phyloP scores from a whole-genome alignment of 352 stramenopile species.

The Phytopythium sindhum region DNA sequence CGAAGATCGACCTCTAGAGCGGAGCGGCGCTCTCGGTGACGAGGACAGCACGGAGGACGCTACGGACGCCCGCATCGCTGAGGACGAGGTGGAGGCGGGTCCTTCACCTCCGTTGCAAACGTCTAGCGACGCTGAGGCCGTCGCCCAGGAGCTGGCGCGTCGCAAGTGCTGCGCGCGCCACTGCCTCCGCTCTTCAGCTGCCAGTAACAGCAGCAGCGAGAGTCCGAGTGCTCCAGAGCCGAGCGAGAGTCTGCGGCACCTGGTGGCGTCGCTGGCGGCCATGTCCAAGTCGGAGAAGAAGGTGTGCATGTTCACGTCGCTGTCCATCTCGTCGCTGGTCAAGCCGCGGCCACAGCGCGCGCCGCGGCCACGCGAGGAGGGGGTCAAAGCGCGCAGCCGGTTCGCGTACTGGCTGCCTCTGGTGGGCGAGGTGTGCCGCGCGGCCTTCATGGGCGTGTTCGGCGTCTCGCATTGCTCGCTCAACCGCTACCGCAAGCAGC shows the following conservation, averaged over 20 bases:
- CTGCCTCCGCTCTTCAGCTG: background rate
- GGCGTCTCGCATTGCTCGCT: conserved; percentile 8
- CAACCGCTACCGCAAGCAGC: conserved; percentile 1
- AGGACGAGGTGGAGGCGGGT: background rate
- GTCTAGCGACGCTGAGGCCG: background rate
- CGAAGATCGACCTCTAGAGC: no score
- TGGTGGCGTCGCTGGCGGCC: conserved; percentile 5
- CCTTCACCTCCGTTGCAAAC: background rate
- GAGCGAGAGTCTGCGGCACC: background rate
- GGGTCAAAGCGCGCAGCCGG: background rate
- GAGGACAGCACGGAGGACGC: background rate
- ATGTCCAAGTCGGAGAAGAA: conserved; percentile 7
- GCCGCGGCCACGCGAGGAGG: background rate
- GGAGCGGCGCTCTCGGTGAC: background rate
- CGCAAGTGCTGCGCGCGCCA: conserved; percentile 3
- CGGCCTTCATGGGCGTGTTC: conserved; percentile 9
- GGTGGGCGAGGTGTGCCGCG: conserved; percentile 8
- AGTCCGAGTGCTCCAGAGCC: background rate
- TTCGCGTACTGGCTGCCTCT: conserved; percentile 11
- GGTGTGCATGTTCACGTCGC: conserved; percentile 5
- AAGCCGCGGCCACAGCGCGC: conserved; percentile 4
- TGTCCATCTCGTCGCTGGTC: conserved; percentile 7
- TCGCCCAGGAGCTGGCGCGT: background rate
- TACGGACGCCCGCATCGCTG: background rate
- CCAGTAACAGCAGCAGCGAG: background rate